Conservation (phyloP, 306 rosid genomes). For the Casuarina cunninghamiana region DNA sequence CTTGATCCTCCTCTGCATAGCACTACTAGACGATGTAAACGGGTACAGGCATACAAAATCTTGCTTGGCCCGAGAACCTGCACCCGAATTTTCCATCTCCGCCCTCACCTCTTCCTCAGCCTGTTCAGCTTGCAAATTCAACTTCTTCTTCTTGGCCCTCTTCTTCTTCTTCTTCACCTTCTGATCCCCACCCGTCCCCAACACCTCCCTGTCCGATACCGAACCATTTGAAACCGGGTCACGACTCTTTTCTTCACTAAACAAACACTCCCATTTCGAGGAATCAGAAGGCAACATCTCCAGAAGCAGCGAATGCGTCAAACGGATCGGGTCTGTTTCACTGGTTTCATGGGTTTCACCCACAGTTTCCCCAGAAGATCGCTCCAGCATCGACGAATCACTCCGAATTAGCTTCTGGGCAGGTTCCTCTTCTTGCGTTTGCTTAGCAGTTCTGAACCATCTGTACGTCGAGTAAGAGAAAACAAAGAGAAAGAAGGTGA, state of each 20-base stretch:
- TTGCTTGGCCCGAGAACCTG: slow-evolving; percentile 35
- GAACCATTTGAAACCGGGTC: slow-evolving; percentile 26
- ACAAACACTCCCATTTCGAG: slow-evolving; percentile 49
- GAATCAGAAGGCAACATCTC: slow-evolving; percentile 55
- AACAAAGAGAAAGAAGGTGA: slow-evolving; percentile 28
- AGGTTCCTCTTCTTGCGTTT: slow-evolving; percentile 14
- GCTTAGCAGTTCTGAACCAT: slow-evolving; percentile 25
- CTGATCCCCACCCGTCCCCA: slow-evolving; percentile 31
- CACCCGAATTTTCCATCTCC: slow-evolving; percentile 31
- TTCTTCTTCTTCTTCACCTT: slow-evolving; percentile 62
- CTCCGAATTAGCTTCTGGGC: slow-evolving; percentile 26
- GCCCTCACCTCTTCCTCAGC: slow-evolving; percentile 11
- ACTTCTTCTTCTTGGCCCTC: slow-evolving; percentile 66
- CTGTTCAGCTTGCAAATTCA: slow-evolving; percentile 36
- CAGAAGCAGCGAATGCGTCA: slow-evolving; percentile 40
- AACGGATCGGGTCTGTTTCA: slow-evolving; percentile 38
- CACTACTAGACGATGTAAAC: slow-evolving; percentile 69
- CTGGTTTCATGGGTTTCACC: slow-evolving; percentile 2
- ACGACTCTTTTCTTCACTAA: slow-evolving; percentile 21
- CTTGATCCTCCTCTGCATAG: slow-evolving; percentile 82
- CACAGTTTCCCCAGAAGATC: slow-evolving; percentile 21
- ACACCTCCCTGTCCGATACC: slow-evolving; percentile 18
- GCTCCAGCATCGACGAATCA: slow-evolving; percentile 21
- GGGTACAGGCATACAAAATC: slow-evolving; percentile 63
- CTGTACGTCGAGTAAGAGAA: slow-evolving; percentile 38